Conservation (phyloP, 2,329 filamentous ascomycete genomes). For the Botrytis squamosa region DNA sequence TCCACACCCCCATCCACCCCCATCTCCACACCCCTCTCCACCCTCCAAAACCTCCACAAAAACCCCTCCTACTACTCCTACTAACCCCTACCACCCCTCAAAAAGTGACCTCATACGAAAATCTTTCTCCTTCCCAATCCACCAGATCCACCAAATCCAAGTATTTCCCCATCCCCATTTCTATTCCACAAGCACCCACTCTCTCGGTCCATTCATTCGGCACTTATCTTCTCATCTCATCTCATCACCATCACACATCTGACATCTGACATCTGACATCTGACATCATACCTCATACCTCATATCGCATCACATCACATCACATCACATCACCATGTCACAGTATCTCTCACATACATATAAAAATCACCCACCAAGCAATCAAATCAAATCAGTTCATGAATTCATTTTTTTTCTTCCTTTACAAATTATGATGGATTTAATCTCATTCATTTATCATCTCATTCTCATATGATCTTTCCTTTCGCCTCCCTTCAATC, state of each 20-base stretch:
- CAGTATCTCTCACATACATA: not conserved
- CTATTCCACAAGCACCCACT: not conserved
- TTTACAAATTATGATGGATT: conserved; percentile 2
- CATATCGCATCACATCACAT: not conserved
- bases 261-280: not conserved
- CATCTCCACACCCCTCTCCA: not conserved
- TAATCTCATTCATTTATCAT: conserved; percentile 16
- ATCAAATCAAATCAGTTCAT: not conserved
- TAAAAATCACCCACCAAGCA: not conserved
- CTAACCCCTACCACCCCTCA: not conserved
- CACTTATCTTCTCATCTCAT: not conserved
- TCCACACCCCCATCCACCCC: not conserved
- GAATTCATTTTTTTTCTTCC: not conserved
- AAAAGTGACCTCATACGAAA: not conserved
- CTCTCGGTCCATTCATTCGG: not conserved
- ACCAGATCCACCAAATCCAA: not conserved
- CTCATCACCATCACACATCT: not conserved
- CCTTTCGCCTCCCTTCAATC: not conserved
- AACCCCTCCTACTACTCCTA: not conserved
- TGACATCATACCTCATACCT: too few relatives aligned
- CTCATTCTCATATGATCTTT: conserved; percentile 8
- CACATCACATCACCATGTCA: not conserved
- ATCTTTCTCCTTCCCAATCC: not conserved
- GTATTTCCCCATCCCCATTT: not conserved
- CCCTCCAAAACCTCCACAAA: not conserved